Evolutionary conservation across 2,329 filamentous ascomycete species (phyloP), one percentile per base, ranked within the genome.

Genomic region (Aspergillus sp.): DNA sequence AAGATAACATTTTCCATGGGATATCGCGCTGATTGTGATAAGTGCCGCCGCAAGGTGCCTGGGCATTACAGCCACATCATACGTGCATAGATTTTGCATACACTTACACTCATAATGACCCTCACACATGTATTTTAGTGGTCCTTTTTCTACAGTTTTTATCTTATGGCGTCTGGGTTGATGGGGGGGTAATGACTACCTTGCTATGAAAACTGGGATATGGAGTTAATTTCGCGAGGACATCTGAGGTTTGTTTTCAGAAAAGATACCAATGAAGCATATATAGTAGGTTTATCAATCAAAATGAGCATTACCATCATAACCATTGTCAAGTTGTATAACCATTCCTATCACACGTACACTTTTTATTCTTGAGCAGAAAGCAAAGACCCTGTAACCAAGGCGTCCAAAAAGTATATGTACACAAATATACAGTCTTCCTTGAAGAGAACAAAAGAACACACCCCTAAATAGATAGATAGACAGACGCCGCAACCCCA

Each of bases 21-120:
- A 40, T 90, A 85, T 68, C 74, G 86, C 50, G 77, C 82, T 9
- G 86, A 88, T 64, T 90, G 86, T 61, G 85, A 89, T 48, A 89
- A 89, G 65, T 90, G 86, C 66, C 77, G 77, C 36, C 74, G 79
- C 60, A 86, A 83, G 60, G 83, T 88, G 6, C 86, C 86, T 0
- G 86, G 86, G 1, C 86, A 90, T 61, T 90, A 88, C 60, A 89
- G 86, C 58, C 86, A 90, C 65, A 88, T 90, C 47, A 81, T 88
- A 50, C 60, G 62, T 29, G 36, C 49, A 19, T 19, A 19, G 19
- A 2, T 19, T 19, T 19, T 19, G 19, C 19, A 19, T 19, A 19
- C 19, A 19, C 19, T 19, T 19, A 19, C 19, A 19, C 19, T 19
- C 19, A 19, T 19, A 19, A 19, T 19, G 19, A 19, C 19, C 19